A percentile compares a stretch with the other conserved stretches of the same genome.
These are phyloP conservation scores for Erodium trifolium DNA, from an alignment of 441 rosid species.

Conservation along the genomic window DNA sequence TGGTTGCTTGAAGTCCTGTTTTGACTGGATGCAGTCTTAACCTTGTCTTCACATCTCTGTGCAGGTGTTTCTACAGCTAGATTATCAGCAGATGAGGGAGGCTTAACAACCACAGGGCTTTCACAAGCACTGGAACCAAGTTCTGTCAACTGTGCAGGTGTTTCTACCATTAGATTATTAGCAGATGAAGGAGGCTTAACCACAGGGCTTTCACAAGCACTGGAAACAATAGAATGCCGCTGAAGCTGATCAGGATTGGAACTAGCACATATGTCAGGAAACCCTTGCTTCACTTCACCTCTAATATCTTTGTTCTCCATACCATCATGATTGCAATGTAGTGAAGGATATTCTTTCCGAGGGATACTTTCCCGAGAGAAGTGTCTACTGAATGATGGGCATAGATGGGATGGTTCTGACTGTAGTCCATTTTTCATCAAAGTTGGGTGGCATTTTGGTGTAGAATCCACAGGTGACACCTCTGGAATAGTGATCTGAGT, in stretches of 20 bases:
- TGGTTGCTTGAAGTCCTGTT: neutral
- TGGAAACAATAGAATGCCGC: no score
- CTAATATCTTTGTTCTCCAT: neutral
- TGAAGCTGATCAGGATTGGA: no score
- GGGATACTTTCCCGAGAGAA: conserved; percentile 26
- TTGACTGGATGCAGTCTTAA: conserved; percentile 9
- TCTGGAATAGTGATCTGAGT: conserved; percentile 11
- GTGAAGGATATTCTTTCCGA: no score
- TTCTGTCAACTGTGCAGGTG: no score
- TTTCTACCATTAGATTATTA: no score
- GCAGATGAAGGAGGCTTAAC: no score
- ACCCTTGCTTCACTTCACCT: neutral
- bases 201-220: no score
- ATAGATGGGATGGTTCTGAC: conserved; percentile 20
- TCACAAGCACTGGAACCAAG: conserved; percentile 10
- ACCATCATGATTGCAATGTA: no score
- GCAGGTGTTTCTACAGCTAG: conserved; percentile 35
- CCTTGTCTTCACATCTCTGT: conserved; percentile 28
- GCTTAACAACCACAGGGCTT: conserved; percentile 28
- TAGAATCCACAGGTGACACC: conserved; percentile 3
- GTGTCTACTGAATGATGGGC: conserved; percentile 24
- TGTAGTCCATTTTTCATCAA: conserved; percentile 15
- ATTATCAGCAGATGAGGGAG: conserved; percentile 20
- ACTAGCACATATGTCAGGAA: neutral
- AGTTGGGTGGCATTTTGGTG: neutral